Base-by-base conservation (phyloP, 305 asterid species). In the Salvia sclarea region DNA sequence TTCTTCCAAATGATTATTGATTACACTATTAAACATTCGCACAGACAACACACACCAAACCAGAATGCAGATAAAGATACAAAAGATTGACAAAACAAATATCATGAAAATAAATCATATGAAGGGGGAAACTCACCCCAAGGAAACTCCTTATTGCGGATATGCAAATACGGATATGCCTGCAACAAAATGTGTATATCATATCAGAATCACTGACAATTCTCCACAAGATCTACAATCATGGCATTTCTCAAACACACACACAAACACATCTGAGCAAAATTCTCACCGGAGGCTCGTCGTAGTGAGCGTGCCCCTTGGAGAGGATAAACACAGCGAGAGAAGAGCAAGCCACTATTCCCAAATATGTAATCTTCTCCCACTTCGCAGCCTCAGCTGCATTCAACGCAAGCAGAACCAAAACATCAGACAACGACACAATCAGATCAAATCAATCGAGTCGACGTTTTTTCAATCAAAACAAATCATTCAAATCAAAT, bases 131-230 rank as follows among this genome's bases (percentile, higher is more conserved):
- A 72, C 70, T 64, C 78, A 87, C 95, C 96, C 96, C 95, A 89
- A 38, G 95, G 95, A 76, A 89, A 89, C 78, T 89, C 96, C 84
- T 89, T 87, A 76, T 78, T 89, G 61, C 95, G 95, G 78, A 89
- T 84, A 80, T 82, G 95, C 77, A 89, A 65, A 75, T 89, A 87
- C 2, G 89, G 76, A 61, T 85, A 87, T 16, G 91, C 49, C 96
- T 89, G 89, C 81, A 80, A 35, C 21, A 7, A 54, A 76, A 38
- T n/a, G 49, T 47, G 41, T 4, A 18, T 31, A 74, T 25, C 5
- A 30, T 28, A 60, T 79, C 31, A 71, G 75, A 41, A 22, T 22
- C 55, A 41, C 17, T 8, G 43, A n/a, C 56, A 12, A 31, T 30
- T 59, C 41, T 47, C 56, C 28, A 30, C 7, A 73, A 63, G 12